Evolutionary conservation across 228 moss, liverwort and hornwort genomes (phyloP), one percentile per base, ranked within the genome.

Genomic region (Sphagnum fallax): DNA sequence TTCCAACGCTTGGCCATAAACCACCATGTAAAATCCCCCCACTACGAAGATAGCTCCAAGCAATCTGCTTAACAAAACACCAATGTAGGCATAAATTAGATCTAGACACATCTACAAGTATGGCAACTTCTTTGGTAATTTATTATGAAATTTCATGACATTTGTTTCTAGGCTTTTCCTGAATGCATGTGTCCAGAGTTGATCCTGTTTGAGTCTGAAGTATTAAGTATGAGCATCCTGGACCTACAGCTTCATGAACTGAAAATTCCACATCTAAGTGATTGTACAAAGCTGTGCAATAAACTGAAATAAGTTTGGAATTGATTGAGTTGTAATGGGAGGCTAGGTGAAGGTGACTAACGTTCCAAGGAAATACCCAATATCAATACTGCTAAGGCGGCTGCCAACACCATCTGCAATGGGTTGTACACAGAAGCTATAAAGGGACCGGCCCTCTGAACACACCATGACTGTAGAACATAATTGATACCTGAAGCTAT

Each of bases 401-500:
- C 77, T 77, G 79, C 82, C 76, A 86, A 79, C 66, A 86, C 79
- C 82, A 86, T 86, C 58, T 86, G 85, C 64, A 82, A 61, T n/a
- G 85, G 85, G 16, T 82, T 77, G 47, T 82, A 82, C 0, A 85
- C 61, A 4, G 85, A 79, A 5, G 79, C 85, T 16, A 85, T 85
- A 69, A 85, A 85, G 5, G 82, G 85, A 18, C 82, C 82, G 53
- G 82, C 85, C 79, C 82, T 85, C 61, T 76, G 79, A 67, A 85
- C 85, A 48, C 77, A 85, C 85, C 85, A 85, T 0, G 79, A 79
- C 59, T 85, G 85, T 32, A 85, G 71, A 51, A 82, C 71, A 51
- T 82, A 65, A 67, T 85, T 85, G 16, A 85, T 12, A 5, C 77
- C 73, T 0, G 85, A 85, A 51, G 85, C 85, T 4, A 85, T 82